phyloP scores from a whole-genome alignment of 1,139 yeast species.

The Protomyces inundatus region DNA sequence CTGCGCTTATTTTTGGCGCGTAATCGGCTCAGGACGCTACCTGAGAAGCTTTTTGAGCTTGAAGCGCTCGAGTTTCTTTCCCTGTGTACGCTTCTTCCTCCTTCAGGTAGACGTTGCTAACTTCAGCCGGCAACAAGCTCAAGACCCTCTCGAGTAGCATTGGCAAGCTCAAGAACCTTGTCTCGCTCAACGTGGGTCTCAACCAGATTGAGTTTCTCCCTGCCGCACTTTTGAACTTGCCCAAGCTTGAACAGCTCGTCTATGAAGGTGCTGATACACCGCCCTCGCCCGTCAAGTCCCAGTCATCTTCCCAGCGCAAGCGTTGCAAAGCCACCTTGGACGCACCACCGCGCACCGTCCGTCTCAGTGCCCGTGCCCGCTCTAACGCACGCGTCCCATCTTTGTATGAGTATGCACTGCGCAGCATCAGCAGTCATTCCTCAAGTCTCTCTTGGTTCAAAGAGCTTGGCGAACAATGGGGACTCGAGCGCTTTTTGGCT shows the following conservation, averaged over 20 bases:
- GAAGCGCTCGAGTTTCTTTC: constrained; percentile 14
- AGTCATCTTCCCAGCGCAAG: constrained; percentile 4
- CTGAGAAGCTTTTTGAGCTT: constrained; percentile 6
- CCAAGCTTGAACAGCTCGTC: constrained; percentile 19
- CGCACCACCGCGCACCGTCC: constrained; percentile 10
- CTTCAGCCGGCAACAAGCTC: constrained; percentile 12
- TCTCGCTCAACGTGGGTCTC: constrained; percentile 21
- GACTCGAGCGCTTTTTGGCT: constrained; percentile 2
- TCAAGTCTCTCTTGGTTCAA: not conserved
- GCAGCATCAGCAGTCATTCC: constrained; percentile 3
- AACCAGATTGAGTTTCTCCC: constrained; percentile 24
- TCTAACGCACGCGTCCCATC: constrained; percentile 11
- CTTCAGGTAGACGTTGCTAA: not conserved
- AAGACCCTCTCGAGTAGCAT: constrained; percentile 11
- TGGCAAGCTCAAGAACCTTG: constrained; percentile 14
- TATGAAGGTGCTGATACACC: constrained; percentile 5
- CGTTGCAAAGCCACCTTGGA: not conserved
- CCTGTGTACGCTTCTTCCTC: not conserved
- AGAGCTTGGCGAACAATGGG: not conserved
- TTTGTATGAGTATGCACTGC: constrained; percentile 12
- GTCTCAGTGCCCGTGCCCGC: not conserved
- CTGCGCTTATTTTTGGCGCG: constrained; percentile 8
- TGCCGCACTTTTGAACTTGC: constrained; percentile 8
- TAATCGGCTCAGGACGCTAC: constrained; percentile 7
- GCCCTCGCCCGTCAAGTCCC: constrained; percentile 6